phyloP scores from a whole-genome alignment of 169 alveolate genomes.

The Theileria annulata region DNA sequence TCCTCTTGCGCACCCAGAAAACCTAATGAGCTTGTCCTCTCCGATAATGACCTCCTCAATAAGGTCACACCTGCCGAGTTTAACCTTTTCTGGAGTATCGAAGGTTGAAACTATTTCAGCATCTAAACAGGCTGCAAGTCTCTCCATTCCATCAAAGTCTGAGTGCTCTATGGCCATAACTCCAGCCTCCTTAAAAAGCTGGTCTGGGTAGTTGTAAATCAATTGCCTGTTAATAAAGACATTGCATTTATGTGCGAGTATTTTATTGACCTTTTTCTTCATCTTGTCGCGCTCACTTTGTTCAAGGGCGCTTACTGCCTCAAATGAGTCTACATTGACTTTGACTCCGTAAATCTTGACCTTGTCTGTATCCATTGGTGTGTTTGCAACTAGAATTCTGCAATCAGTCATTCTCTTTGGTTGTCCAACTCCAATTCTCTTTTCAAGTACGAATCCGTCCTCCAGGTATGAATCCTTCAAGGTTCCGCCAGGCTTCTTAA shows the following conservation, averaged over 20 bases:
- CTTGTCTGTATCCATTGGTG: conserved; percentile 99
- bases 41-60: conserved; percentile 98
- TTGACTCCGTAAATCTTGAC: conserved; percentile 98
- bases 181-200: conserved; percentile 92
- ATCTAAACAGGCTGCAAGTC: conserved; percentile 98
- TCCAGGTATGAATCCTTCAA: conserved; percentile 95
- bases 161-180: conserved; percentile 99
- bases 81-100: conserved; percentile 92
- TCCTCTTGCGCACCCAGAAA: conserved; percentile 93
- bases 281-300: conserved; percentile 96
- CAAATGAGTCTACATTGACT: conserved; percentile 96
- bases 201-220: conserved; percentile 99
- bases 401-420: conserved; percentile 87
- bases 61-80: conserved; percentile 93
- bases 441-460: conserved; percentile 98
- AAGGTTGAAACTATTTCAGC: conserved; percentile 98
- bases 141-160: conserved; percentile 99
- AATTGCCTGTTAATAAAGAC: conserved; percentile 98
- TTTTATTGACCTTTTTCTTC: conserved; percentile 96
- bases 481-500: conserved; percentile 97
- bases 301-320: conserved; percentile 97
- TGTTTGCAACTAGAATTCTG: conserved; percentile 94
- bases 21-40: conserved; percentile 96
- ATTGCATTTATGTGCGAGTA: conserved; percentile 94
- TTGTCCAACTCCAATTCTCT: conserved; percentile 93